Evolutionary conservation across 176 grass and related monocot genomes (phyloP).

Genomic region (Musa schizocarpa): DNA sequence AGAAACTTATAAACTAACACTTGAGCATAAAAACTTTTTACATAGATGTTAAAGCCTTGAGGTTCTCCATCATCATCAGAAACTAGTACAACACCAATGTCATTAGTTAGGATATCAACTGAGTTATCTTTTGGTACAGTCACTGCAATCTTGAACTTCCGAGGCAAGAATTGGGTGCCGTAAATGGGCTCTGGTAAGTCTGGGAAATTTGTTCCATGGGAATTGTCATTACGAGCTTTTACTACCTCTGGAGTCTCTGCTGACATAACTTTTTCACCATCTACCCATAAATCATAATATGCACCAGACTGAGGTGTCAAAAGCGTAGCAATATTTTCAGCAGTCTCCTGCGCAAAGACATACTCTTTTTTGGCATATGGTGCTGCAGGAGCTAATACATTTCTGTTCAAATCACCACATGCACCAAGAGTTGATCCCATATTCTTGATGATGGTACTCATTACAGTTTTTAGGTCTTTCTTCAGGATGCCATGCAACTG

Average conservation of each 20-base stretch:
- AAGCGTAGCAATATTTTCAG: conserved; percentile 74
- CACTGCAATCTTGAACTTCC: conserved; percentile 93
- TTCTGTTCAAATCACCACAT: conserved; percentile 95
- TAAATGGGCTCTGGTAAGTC: conserved; percentile 91
- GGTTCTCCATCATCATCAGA: conserved; percentile 72
- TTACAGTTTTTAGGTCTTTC: conserved; percentile 81
- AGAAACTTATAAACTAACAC: background rate
- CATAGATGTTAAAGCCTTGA: conserved; percentile 84
- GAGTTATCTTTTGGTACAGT: conserved; percentile 76
- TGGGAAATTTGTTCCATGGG: conserved; percentile 73
- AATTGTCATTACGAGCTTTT: conserved; percentile 75
- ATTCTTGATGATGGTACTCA: conserved; percentile 78
- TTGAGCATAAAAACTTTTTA: conserved; percentile 25
- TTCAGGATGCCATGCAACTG: conserved; percentile 87
- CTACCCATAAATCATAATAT: conserved; percentile 97
- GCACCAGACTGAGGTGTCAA: conserved; percentile 79
- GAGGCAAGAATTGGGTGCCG: conserved; percentile 74
- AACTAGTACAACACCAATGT: conserved; percentile 84
- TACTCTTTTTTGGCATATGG: conserved; percentile 62
- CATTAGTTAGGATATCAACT: conserved; percentile 89
- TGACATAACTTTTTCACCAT: conserved; percentile 97
- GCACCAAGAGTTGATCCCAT: conserved; percentile 91
- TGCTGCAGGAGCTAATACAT: conserved; percentile 89
- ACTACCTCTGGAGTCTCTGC: conserved; percentile 66
- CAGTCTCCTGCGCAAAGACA: conserved; percentile 68